Evolutionary conservation across 2,329 filamentous ascomycete species (phyloP).

Genomic region (Stagonosporopsis cucurbitacearum): DNA sequence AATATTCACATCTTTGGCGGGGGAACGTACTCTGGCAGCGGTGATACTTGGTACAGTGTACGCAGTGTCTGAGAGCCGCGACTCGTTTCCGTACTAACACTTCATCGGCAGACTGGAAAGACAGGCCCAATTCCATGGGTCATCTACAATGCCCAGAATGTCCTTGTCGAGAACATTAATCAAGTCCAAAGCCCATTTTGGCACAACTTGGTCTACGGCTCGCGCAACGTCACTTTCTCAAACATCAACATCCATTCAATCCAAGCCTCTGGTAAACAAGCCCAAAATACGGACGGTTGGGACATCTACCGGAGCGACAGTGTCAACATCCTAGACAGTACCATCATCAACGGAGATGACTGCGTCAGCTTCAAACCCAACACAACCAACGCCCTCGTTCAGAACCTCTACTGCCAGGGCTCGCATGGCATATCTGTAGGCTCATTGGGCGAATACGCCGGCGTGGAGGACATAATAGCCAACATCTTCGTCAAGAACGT

Average conservation of each 20-base stretch:
- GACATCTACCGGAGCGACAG: constrained; percentile 67
- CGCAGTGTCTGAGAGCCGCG: constrained; percentile 64
- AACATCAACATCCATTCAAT: constrained; percentile 66
- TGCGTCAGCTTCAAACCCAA: constrained; percentile 80
- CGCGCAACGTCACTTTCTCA: constrained; percentile 67
- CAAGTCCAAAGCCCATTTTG: constrained; percentile 67
- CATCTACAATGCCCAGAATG: constrained; percentile 49
- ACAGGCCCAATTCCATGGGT: constrained; percentile 6
- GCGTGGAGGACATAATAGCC: constrained; percentile 72
- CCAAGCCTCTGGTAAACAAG: constrained; percentile 58
- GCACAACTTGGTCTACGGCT: constrained; percentile 71
- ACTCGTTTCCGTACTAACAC: constrained; percentile 64
- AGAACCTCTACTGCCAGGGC: constrained; percentile 71
- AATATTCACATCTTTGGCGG: constrained; percentile 73
- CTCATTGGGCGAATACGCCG: constrained; percentile 71
- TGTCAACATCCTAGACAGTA: constrained; percentile 70
- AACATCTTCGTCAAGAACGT: constrained; percentile 61
- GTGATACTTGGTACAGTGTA: constrained; percentile 69
- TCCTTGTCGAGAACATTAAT: constrained; percentile 65
- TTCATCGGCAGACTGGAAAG: constrained; percentile 7
- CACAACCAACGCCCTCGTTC: constrained; percentile 70
- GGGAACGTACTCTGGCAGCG: constrained; percentile 70
- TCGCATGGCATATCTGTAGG: constrained; percentile 76
- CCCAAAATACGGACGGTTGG: constrained; percentile 71
- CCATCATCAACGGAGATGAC: constrained; percentile 70